phyloP scores from a whole-genome alignment of 208 protist genomes.

The Leishmania amazonensis region DNA sequence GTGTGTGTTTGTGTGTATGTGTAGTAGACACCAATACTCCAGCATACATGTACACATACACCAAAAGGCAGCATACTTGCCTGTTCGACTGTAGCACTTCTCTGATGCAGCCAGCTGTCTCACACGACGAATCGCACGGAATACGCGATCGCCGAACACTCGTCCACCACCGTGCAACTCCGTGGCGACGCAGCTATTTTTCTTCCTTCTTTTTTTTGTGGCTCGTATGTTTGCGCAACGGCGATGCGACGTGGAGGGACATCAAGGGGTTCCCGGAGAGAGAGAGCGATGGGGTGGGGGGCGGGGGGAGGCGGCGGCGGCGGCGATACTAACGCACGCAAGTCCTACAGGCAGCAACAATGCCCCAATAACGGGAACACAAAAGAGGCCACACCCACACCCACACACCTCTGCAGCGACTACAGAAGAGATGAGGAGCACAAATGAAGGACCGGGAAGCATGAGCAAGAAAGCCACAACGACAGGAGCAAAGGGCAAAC shows the following conservation, averaged over 20 bases:
- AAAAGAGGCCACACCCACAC: too few relatives aligned
- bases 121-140: background rate
- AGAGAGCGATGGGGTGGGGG: background rate
- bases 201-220: background rate
- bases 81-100: background rate
- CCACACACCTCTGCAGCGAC: background rate
- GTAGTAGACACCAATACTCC: background rate
- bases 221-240: background rate
- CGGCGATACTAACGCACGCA: background rate
- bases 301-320: background rate
- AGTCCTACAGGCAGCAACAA: background rate
- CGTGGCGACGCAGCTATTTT: background rate
- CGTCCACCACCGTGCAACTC: background rate
- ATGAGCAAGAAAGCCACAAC: background rate
- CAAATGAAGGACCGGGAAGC: background rate
- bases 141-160: background rate
- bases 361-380: background rate
- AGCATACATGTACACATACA: background rate
- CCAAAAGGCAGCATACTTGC: background rate
- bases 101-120: background rate
- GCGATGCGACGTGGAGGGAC: background rate
- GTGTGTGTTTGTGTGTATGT: too few relatives aligned
- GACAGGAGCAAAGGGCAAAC: background rate
- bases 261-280: background rate
- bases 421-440: background rate